Evolutionary conservation across 768 basidiomycete species (phyloP), one percentile per base, ranked within the genome.

Genomic region (Leucosporidium creatinivorum): DNA sequence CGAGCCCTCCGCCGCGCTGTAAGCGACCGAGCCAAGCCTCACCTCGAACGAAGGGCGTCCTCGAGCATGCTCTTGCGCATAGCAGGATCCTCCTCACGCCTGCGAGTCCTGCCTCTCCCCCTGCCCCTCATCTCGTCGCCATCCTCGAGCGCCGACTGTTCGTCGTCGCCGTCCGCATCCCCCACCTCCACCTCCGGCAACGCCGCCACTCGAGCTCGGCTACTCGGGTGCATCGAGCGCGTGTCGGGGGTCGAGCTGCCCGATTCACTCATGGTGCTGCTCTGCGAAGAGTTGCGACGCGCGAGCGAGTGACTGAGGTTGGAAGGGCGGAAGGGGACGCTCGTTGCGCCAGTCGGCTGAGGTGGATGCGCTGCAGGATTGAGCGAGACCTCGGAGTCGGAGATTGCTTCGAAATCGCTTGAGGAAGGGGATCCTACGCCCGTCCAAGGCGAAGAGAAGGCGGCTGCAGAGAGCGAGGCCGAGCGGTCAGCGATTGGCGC

Each of bases 111-210:
- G 13, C 66, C 13, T 19, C 70, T 21, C 19, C 64, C 65, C 33
- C 70, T 58, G 19, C 63, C 64, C 26, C 70, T 48, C 6, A 66
- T 66, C 19, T 66, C 33, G 1, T 47, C 62, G 0, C 44, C 66
- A n/a, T 67, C 66, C 33, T 71, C 70, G 52, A 68, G 54, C 51
- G 66, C 70, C 49, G 61, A 60, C 31, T 68, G 63, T 47, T 68
- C 70, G 52, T 71, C 70, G 58, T 71, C 66, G 13, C 70, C 70
- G 28, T 71, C 70, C 12, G 58, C 64, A 5, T 61, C 66, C 13
- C 61, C 61, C 60, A 28, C 55, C 48, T 25, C 62, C 1, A 54
- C 54, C 31, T 62, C 66, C 26, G 58, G 59, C 6, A 26, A 23
- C 15, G n/a, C 58, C 21, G 57, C 50, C 17, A 59, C 25, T 44